Base-by-base conservation (phyloP, 148 eudicot genomes). In the Rhododendron vialii region DNA sequence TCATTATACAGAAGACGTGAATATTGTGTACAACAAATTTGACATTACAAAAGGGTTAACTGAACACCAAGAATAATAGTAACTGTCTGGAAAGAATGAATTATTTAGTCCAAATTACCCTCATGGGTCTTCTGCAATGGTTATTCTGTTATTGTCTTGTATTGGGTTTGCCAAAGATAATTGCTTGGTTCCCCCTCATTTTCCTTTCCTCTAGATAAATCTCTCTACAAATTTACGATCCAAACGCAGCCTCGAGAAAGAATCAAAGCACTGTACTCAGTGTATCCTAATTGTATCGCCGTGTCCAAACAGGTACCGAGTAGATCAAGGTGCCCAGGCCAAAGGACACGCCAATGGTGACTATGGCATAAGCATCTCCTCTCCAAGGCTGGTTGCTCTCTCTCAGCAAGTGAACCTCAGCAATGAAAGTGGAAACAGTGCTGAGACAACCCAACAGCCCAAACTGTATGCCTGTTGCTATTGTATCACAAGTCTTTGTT, bases 341-440 rank as follows among this genome's bases (percentile, higher is more conserved):
- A 80, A 95, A 97, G 0, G 99, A 97, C 26, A 87, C 15, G 33
- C 83, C 41, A 30, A 93, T 85, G 7, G 99, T 95, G 43, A 90
- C 50, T 20, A 83, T 30, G 71, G 95, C 99, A 89, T 96, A 96
- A 15, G 83, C 94, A 74, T 95, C 91, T 18, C 98, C 98, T 87
- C 96, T 92, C 98, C 96, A 94, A 0, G 96, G 91, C 3, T 87
- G 89, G 47, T 80, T 85, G 86, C 95, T 94, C 86, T 84, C 88
- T 84, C 93, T 90, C 94, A 96, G 92, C 3, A 91, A 94, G 84
- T 93, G 89, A 73, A 91, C 92, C 86, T 97, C 99, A 4, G 95
- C 98, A 85, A 97, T 90, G 88, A 95, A 95, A 10, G 99, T 97
- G 18, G 98, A 97, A 33, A 97, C 99, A 13, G 99, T 95, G 89